phyloP scores from a whole-genome alignment of 2,329 filamentous ascomycete species.

The Aspergillus sp. region DNA sequence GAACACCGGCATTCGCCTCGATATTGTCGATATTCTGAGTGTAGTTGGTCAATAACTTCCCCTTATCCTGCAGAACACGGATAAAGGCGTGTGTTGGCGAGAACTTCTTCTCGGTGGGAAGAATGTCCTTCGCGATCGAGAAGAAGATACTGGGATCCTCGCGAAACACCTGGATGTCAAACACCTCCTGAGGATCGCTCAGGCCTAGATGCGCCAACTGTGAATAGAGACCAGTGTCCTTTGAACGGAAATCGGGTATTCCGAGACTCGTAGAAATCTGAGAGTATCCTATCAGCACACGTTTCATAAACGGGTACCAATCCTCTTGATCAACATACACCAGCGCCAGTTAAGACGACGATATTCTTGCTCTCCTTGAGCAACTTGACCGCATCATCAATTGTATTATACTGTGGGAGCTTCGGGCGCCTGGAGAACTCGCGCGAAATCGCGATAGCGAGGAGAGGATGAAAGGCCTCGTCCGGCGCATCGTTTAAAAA shows the following conservation, averaged over 20 bases:
- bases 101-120: constrained; percentile 76
- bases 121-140: constrained; percentile 83
- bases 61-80: constrained; percentile 79
- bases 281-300: constrained; percentile 7
- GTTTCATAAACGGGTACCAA: neutral
- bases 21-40: constrained; percentile 99
- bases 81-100: constrained; percentile 96
- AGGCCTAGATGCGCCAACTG: constrained; percentile 76
- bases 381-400: constrained; percentile 82
- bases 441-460: constrained; percentile 75
- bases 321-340: constrained; percentile 47
- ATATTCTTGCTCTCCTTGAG: constrained; percentile 77
- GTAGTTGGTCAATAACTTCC: constrained; percentile 92
- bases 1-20: constrained; percentile 81
- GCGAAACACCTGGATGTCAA: constrained; percentile 84
- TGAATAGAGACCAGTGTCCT: constrained; percentile 87
- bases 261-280: constrained; percentile 91
- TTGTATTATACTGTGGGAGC: constrained; percentile 74
- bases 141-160: constrained; percentile 90
- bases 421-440: constrained; percentile 82
- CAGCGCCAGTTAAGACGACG: constrained; percentile 90
- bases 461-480: constrained; percentile 70
- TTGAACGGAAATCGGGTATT: constrained; percentile 95
- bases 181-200: constrained; percentile 89
- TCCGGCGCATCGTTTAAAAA: constrained; percentile 75